Base-by-base conservation (phyloP, 2,329 filamentous ascomycete genomes). In the Penicillium sp. region DNA sequence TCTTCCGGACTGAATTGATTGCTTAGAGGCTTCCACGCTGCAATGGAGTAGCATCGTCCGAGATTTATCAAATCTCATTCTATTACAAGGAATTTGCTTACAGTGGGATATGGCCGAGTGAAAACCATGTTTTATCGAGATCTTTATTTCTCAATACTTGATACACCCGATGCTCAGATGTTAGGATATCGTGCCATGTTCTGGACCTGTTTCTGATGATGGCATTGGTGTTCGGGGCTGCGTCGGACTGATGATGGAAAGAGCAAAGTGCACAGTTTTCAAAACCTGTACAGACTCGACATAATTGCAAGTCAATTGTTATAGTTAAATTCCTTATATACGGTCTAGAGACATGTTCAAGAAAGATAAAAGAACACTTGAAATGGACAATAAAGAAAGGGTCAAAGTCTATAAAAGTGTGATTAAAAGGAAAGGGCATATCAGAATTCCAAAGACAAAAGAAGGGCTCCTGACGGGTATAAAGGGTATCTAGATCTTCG, bases 241-340 rank as follows among this genome's bases (percentile, higher is more conserved):
- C 28, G 71, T 81, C 27, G 79, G 78, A 0, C 65, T 77, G 55
- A 80, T 79, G 56, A 64, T 47, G 32, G 61, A 64, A n/a, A n/a
- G n/a, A n/a, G 62, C 47, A 12, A 4, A 10, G 9, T 12, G 9
- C 27, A 28, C 31, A 27, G 2, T 29, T 29, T 35, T 12, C 7
- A 9, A 7, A 13, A 32, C 1, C 15, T 31, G 9, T 4, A 32
- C 6, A 23, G 7, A 32, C 5, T 15, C 23, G 35, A 23, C 10
- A 23, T 10, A 15, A 37, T 10, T 37, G n/a, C 9, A 9, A 37
- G 10, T 38, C 4, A 4, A 8, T 23, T 24, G 8, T 32, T 40
- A 6, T 27, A 41, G 37, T 46, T 24, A 28, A 46, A 25, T 4
- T 39, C 23, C 31, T 20, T 40, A 20, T 12, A 18, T 15, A 12